Base-by-base conservation (phyloP, 345 rosid genomes). In the Gossypium arboreum region DNA sequence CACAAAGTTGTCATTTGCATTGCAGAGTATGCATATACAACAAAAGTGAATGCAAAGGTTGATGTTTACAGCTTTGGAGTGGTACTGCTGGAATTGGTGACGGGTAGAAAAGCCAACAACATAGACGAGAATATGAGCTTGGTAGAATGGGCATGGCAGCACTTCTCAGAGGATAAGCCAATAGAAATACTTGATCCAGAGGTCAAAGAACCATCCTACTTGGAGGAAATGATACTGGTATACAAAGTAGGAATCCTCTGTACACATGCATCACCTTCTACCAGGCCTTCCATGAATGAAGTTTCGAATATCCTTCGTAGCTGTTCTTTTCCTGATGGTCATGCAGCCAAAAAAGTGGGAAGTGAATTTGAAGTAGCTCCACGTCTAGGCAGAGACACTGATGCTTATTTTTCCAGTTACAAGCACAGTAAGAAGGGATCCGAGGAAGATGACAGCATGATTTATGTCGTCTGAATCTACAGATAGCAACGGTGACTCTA, bases 241-340 rank as follows among this genome's bases (percentile, higher is more conserved):
- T 62, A 8, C 70, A 65, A 65, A 51, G 29, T 65, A 5, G 70
- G 70, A 18, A 65, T 65, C 10, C 17, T 43, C 17, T 65, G 52
- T 43, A 65, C 70, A 11, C 51, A 2, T 43, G 52, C 27, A 44
- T n/a, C 9, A 12, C 70, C 70, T 7, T 65, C 70, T 18, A 43
- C 8, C 4, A 65, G 70, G 52, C 70, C 70, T 65, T 65, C 10
- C 17, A 65, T 65, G 70, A 65, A 65, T 27, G 52, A 65, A 18
- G 83, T 90, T n/a, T 75, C 86, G 81, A 87, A 86, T 78, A 71
- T 92, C 59, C 90, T 94, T 55, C 87, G 81, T 2, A 75, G 73
- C 11, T 79, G 73, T 68, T 43, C 65, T 47, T 41, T 24, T 12
- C 34, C 15, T 0, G 86, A 83, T 15, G 18, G 65, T 75, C 24